phyloP scores from a whole-genome alignment of 257 asterid species.

The Schizonepeta tenuifolia region DNA sequence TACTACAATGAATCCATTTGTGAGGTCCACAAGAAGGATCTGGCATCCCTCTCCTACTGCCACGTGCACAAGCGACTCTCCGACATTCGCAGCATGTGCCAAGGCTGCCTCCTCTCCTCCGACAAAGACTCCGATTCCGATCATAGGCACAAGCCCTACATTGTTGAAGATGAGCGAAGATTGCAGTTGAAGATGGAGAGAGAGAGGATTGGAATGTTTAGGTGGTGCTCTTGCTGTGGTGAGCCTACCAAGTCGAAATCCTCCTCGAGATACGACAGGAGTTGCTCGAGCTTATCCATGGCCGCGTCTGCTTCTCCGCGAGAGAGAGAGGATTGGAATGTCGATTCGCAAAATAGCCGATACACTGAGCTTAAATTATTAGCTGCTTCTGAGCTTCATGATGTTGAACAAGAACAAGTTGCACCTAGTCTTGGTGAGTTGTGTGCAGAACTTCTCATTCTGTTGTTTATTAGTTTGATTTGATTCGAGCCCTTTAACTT shows the following conservation, averaged over 20 bases:
- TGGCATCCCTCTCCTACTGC: slow-evolving; percentile 86
- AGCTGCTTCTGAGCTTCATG: slow-evolving; percentile 49
- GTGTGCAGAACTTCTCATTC: background rate
- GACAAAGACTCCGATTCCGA: slow-evolving; percentile 58
- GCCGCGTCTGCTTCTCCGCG: slow-evolving; percentile 69
- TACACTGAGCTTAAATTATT: slow-evolving; percentile 62
- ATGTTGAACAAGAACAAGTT: slow-evolving; percentile 38
- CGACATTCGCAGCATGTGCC: slow-evolving; percentile 75
- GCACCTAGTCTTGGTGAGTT: slow-evolving; percentile 47
- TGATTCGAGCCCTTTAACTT: too few species aligned
- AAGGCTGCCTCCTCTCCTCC: slow-evolving; percentile 72
- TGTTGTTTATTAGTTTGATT: too few species aligned
- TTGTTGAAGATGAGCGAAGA: slow-evolving; percentile 47
- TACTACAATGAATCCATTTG: slow-evolving; percentile 83
- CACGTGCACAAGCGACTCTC: slow-evolving; percentile 74
- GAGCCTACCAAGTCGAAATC: slow-evolving; percentile 49
- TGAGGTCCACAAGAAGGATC: slow-evolving; percentile 75
- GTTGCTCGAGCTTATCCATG: slow-evolving; percentile 40
- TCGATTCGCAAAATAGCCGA: slow-evolving; percentile 48
- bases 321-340: slow-evolving; percentile 22
- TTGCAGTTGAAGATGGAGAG: slow-evolving; percentile 29
- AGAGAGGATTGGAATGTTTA: slow-evolving; percentile 34
- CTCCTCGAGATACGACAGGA: slow-evolving; percentile 40
- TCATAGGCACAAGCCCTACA: slow-evolving; percentile 33
- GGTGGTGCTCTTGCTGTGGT: slow-evolving; percentile 84